Evolutionary conservation across 164 flowering plant species (phyloP), one percentile per base, ranked within the genome.

Genomic region (Stephania japonica): DNA sequence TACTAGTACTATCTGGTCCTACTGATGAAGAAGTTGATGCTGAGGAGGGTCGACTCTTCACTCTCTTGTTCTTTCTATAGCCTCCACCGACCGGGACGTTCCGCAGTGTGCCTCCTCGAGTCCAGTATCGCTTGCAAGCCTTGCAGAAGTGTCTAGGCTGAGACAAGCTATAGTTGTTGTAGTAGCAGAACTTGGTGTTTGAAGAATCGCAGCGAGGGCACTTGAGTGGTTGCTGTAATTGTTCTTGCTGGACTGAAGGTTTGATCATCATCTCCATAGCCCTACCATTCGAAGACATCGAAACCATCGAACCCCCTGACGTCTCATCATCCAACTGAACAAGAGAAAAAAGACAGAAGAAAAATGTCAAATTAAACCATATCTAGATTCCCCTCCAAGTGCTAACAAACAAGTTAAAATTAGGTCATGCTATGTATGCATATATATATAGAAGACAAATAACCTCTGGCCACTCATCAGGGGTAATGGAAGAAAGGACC

Each of bases 21-120:
- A 72, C 61, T 8, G 83, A 72, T 41, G 84, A 56, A 3, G 72
- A 19, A 42, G 82, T 70, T 42, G 78, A 32, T 7, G 73, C n/a
- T 7, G 75, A 44, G 1, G 78, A 26, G 0, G 87, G 83, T 65
- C 88, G n/a, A n/a, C n/a, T 79, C 78, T 82, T 91, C 42, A 86
- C 77, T 32, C 91, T 85, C 82, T 87, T 91, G 82, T 87, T 88
- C 68, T 86, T 89, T 68, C 97, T 43, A 71, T 88, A 89, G 0
- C 94, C 93, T 5, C 97, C 97, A 8, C 97, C 97, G 0, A 91
- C 92, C 1, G 94, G 97, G 23, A 91, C 97, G 61, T 91, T 91
- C 42, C 97, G 81, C 2, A 91, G 76, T 19, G 97, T 89, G 1
- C 97, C 97, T 12, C 97, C 97, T 56, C 89, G 65, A 1, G 97